These are phyloP conservation scores for Stellera chamaejasme DNA, from an alignment of 345 rosid genomes.

Conservation along the genomic window DNA sequence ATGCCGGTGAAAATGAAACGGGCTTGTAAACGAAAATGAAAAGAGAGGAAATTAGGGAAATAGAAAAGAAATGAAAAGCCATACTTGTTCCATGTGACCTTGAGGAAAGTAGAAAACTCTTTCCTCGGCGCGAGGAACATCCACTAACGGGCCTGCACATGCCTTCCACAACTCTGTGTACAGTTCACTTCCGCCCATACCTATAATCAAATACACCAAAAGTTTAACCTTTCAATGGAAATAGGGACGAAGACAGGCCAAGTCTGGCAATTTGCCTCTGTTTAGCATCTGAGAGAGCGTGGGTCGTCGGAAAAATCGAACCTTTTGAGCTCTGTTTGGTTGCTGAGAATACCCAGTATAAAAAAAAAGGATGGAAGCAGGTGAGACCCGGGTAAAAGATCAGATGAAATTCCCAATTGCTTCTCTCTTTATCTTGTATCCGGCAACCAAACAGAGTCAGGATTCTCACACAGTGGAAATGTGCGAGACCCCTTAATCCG, in stretches of 20 bases:
- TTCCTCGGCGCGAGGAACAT: constrained; percentile 45
- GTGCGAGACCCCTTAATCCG: background rate
- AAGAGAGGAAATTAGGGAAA: background rate
- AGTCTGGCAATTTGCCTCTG: background rate
- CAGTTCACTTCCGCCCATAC: constrained; percentile 31
- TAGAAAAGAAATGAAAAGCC: background rate
- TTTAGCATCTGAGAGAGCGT: no score
- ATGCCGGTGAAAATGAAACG: background rate
- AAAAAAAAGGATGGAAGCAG: background rate
- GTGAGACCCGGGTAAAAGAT: background rate
- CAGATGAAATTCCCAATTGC: constrained; percentile 5
- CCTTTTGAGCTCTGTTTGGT: constrained; percentile 8
- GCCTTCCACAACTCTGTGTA: constrained; percentile 71
- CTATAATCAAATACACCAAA: constrained; percentile 11
- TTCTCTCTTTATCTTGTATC: constrained; percentile 3
- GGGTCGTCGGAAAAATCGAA: background rate
- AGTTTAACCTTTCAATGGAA: background rate
- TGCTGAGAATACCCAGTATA: constrained; percentile 11
- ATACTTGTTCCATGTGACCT: constrained; percentile 77
- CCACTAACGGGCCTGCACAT: constrained; percentile 74
- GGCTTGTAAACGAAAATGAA: background rate
- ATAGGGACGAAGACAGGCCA: background rate
- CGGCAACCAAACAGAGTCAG: constrained; percentile 15
- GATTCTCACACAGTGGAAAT: background rate
- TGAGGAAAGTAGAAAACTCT: constrained; percentile 71